Conservation (phyloP, 1,139 yeast genomes). For the Kluyveromyces sp. region DNA sequence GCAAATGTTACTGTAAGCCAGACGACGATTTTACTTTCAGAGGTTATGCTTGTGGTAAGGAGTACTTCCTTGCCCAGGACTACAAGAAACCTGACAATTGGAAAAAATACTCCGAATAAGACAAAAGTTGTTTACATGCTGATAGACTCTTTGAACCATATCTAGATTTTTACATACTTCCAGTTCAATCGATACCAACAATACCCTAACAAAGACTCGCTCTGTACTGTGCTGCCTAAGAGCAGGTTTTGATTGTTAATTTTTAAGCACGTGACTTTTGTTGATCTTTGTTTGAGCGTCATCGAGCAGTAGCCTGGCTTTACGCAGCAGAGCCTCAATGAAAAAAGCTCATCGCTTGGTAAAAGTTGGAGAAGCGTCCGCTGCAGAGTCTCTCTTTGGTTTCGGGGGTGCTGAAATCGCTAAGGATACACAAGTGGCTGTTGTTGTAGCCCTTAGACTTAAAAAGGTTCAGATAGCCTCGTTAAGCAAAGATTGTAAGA, state of each 20-base stretch:
- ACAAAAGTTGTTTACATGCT: not conserved
- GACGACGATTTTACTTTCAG: slow-evolving; percentile 60
- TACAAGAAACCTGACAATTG: slow-evolving; percentile 48
- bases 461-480: not conserved
- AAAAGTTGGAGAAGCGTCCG: no score
- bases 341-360: not conserved
- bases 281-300: not conserved
- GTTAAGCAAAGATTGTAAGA: not conserved
- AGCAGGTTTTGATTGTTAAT: no score
- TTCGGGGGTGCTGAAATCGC: no score
- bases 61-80: slow-evolving; percentile 45
- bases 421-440: no score
- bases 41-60: slow-evolving; percentile 52
- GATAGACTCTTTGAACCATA: not conserved
- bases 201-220: no score
- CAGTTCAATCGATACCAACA: not conserved
- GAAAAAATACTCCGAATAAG: slow-evolving; percentile 31
- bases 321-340: not conserved
- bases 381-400: not conserved
- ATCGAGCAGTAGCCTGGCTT: not conserved
- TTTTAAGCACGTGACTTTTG: not conserved
- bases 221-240: no score
- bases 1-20: slow-evolving; percentile 62
- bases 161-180: not conserved
- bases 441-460: not conserved